Evolutionary conservation across 2,329 filamentous ascomycete genomes (phyloP), one percentile per base, ranked within the genome.

Genomic region (Rhynchosporium graminicola): DNA sequence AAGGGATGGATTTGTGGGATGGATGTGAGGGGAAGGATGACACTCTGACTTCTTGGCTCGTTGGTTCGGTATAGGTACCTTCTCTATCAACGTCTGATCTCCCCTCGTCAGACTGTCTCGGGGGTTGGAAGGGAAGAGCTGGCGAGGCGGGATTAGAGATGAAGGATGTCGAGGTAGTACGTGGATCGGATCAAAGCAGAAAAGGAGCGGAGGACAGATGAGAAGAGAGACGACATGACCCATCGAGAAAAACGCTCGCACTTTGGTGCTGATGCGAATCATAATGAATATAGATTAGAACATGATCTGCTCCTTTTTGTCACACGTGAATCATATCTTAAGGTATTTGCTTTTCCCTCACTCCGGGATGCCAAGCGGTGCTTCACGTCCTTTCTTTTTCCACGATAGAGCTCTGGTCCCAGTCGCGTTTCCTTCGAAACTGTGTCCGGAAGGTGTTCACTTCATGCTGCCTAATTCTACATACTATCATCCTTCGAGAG

Each of bases 201-300:
- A 20, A 20, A 33, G 29, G 28, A 50, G 29, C 1, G 43, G 15
- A 47, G n/a, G 28, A 20, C n/a, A 28, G 20, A 13, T 15, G 50
- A 52, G 50, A 52, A 20, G 50, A 52, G 50, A 36, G 12, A n/a
- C 31, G 47, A 51, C 38, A 33, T 38, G n/a, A 20, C 50, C 36
- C 31, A 52, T 51, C 42, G 46, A 36, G 42, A 57, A 38, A 43
- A 46, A 66, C 61, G 63, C 66, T 65, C 63, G 65, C 65, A 64
- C 60, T 38, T 46, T 40, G 31, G 59, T 65, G 63, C 63, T 63
- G 62, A 66, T 63, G 65, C 67, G 57, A 64, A 66, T 42, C 31
- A 68, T 69, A 69, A 69, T 67, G 67, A 69, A 66, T 62, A 66
- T 61, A 63, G 60, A 59, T 61, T 63, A 63, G 59, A 45, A 58